Base-by-base conservation (phyloP, 2,329 filamentous ascomycete genomes). In the Phialemoniopsis sp. region DNA sequence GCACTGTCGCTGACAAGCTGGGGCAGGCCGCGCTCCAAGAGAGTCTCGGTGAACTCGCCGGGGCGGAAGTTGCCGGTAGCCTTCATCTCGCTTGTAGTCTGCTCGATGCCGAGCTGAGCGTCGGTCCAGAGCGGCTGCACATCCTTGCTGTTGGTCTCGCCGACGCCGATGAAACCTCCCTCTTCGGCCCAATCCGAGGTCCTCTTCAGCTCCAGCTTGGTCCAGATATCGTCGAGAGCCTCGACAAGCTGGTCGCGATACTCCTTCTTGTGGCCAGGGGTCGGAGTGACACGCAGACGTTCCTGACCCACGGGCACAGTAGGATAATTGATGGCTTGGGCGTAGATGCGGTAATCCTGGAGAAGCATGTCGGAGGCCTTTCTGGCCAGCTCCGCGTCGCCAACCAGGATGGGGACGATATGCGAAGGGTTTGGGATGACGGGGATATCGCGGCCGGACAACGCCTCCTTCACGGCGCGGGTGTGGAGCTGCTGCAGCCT, bases 271-370 rank as follows among this genome's bases (percentile, higher is more conserved):
- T 98, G 93, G 32, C 93, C 93, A 0, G 93, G 93, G 1, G 93
- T 98, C 0, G 93, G 93, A 2, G 93, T 98, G 62, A 98, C 89
- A 50, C 93, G 86, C 41, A 98, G 83, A 42, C 93, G 84, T 66
- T 98, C 93, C 70, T 98, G 90, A n/a, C 93, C 93, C 7, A 95
- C 89, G 3, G 93, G 93, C 3, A 98, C 93, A 37, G 93, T 98
- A 3, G 93, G 93, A 67, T 97, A 97, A 70, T 98, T 98, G 76
- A 98, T 97, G 40, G 89, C 89, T 68, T 98, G 93, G 18, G 98
- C 93, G 60, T 98, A 98, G 59, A 98, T 96, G 45, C 82, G 80
- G 70, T 95, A 87, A 50, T 95, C 85, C 50, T 86, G 82, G 13
- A 98, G 78, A 16, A 98, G 80, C 70, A 95, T 81, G 59, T 98